Evolutionary conservation across 495 filamentous ascomycete genomes (phyloP).

Genomic region (Penicillium daleae): DNA sequence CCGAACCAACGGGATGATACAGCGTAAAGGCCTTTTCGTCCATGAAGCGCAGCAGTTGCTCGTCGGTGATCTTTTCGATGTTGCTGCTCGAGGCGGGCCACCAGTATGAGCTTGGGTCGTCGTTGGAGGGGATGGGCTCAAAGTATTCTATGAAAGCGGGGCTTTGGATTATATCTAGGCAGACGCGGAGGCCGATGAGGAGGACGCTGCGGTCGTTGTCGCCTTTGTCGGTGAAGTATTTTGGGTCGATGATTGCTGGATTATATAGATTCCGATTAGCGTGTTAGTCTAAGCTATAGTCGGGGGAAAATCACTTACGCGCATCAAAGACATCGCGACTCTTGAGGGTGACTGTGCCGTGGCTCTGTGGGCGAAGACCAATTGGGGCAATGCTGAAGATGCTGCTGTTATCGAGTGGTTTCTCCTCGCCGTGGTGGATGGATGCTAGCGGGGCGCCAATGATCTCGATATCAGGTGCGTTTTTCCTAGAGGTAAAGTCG

Average conservation of each 20-base stretch:
- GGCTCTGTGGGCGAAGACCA: conserved; percentile 26
- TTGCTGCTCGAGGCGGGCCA: conserved; percentile 32
- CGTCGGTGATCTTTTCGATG: conserved; percentile 28
- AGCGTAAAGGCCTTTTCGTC: conserved; percentile 32
- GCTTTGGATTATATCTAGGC: conserved; percentile 23
- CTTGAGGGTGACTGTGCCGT: conserved; percentile 24
- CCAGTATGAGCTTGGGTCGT: conserved; percentile 28
- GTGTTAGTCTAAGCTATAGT: too few species aligned
- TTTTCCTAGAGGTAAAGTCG: conserved; percentile 20
- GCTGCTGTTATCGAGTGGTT: conserved; percentile 12
- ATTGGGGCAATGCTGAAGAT: conserved; percentile 24
- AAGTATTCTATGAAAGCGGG: conserved; percentile 25
- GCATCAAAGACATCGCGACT: conserved; percentile 26
- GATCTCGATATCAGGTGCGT: conserved; percentile 26
- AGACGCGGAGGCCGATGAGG: conserved; percentile 24
- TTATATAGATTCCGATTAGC: too few species aligned
- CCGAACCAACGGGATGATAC: conserved; percentile 32
- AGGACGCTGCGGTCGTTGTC: conserved; percentile 28
- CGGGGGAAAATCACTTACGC: conserved; percentile 23
- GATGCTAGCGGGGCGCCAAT: conserved; percentile 29
- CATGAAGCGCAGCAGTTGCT: conserved; percentile 28
- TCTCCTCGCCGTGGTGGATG: conserved; percentile 32
- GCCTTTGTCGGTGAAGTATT: conserved; percentile 25
- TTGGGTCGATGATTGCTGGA: conserved; percentile 30
- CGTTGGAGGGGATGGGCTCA: conserved; percentile 21